Evolutionary conservation across 2,329 filamentous ascomycete genomes (phyloP).

Genomic region (Amylocarpus encephaloides): DNA sequence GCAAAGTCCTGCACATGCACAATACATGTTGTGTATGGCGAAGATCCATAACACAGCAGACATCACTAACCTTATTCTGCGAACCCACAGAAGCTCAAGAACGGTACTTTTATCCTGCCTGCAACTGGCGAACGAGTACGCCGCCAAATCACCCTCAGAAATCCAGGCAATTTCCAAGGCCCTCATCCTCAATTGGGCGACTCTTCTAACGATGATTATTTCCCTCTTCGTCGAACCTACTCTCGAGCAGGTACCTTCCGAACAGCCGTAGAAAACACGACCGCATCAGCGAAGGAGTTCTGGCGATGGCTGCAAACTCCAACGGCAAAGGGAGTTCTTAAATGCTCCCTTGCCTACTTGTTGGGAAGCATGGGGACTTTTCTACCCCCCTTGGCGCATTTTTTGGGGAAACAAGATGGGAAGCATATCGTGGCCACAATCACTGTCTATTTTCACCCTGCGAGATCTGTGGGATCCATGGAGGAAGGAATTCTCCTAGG

Average conservation of each 20-base stretch:
- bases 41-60: not conserved
- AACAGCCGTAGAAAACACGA: conserved; percentile 31
- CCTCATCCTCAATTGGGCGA: conserved; percentile 7
- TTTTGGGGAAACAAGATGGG: conserved; percentile 78
- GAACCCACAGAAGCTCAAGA: conserved; percentile 58
- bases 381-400: conserved; percentile 61
- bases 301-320: conserved; percentile 63
- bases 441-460: conserved; percentile 91
- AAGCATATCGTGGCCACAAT: conserved; percentile 93
- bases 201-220: conserved; percentile 10
- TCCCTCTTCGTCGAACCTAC: conserved; percentile 15
- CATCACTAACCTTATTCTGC: not conserved
- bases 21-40: no score
- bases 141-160: conserved; percentile 70
- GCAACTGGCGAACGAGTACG: conserved; percentile 78
- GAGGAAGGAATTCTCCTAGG: conserved; percentile 75
- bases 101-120: conserved; percentile 82
- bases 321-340: conserved; percentile 73
- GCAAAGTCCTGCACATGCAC: not conserved
- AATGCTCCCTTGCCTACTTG: conserved; percentile 86
- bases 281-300: conserved; percentile 35
- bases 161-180: conserved; percentile 35
- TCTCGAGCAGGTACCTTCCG: conserved; percentile 29
- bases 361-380: conserved; percentile 84
- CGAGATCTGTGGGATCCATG: conserved; percentile 82